Conservation (phyloP, 164 flowering plant genomes). For the Kalanchoe fedtschenkoi region DNA sequence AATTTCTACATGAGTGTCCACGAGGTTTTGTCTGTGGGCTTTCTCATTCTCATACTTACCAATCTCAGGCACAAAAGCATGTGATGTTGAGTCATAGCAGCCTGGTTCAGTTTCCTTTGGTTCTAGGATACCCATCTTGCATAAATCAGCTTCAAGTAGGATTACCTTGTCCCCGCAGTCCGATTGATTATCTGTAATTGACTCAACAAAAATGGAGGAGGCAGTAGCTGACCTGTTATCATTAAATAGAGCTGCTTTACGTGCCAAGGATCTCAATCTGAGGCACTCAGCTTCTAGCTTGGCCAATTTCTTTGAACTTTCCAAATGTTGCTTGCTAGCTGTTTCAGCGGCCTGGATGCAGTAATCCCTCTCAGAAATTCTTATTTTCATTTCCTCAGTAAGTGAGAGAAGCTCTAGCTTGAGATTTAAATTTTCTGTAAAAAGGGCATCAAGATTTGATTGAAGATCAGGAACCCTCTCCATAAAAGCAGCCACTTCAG, state of each 20-base stretch:
- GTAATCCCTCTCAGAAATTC: slow-evolving; percentile 13
- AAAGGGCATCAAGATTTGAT: slow-evolving; percentile 9
- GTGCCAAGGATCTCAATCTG: slow-evolving; percentile 11
- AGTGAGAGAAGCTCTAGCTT: slow-evolving; percentile 12
- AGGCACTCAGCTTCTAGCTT: slow-evolving; percentile 16
- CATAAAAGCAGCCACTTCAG: slow-evolving; percentile 16
- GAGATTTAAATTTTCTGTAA: slow-evolving; percentile 10
- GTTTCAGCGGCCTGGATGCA: slow-evolving; percentile 12
- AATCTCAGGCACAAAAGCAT: slow-evolving; percentile 14
- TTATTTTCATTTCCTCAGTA: slow-evolving; percentile 11
- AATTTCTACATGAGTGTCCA: slow-evolving; percentile 13
- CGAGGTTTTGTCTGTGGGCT: slow-evolving; percentile 8
- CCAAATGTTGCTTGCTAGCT: slow-evolving; percentile 16
- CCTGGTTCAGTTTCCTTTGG: slow-evolving; percentile 14
- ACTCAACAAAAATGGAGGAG: slow-evolving; percentile 19
- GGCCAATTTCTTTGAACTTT: slow-evolving; percentile 12
- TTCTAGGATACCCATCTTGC: slow-evolving; percentile 14
- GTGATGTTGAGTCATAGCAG: slow-evolving; percentile 16
- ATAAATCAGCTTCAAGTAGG: slow-evolving; percentile 11
- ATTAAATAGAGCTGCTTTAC: slow-evolving; percentile 8
- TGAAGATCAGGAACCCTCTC: slow-evolving; percentile 11
- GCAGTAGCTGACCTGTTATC: slow-evolving; percentile 7
- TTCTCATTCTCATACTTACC: slow-evolving; percentile 13
- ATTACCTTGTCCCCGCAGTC: slow-evolving; percentile 22
- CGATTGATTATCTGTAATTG: slow-evolving; percentile 24